Base-by-base conservation (phyloP, 2,329 filamentous ascomycete species). In the Atkinsonella hypoxylon region DNA sequence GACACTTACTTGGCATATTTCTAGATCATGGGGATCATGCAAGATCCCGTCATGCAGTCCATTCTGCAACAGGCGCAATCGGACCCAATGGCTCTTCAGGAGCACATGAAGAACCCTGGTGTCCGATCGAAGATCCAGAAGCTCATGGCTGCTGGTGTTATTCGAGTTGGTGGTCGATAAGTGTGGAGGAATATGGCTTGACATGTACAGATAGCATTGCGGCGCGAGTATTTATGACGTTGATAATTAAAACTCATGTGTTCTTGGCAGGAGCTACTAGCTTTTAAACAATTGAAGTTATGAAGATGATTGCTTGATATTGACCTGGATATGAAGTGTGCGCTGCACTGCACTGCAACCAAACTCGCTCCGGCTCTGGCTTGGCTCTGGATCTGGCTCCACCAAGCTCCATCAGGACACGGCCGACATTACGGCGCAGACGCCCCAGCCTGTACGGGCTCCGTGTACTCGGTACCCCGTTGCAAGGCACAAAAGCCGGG, bases 31-130 rank as follows among this genome's bases (percentile, higher is more conserved):
- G 70, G 75, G 55, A 91, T 96, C 63, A 87, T 97, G 71, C 84
- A 90, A 68, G 93, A 98, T 64, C 93, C 93, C 15, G 84, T 98
- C 64, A 97, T 98, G 91, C 89, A 98, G 72, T 86, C 85, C 58
- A 96, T 96, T 58, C 80, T 97, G 51, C 90, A 97, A 68, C 93
- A 98, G 72, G 93, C 93, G 44, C 95, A 97, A 76, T 82, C 81
- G 50, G 87, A 98, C 62, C 93, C 93, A 17, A 85, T 85, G 46
- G 93, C 93, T 44, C 79, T 98, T 55, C 85, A 94, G 66, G 91
- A 98, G 68, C 94, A 98, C 70, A 95, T 98, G 87, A 87, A 83
- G 75, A 98, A 97, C 74, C 80, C 89, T 0, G 78, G 76, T 52
- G 87, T 98, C 59, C 78, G 83, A 53, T 79, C 79, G 61, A 95